These are phyloP conservation scores for Trichoderma semiorbis DNA, from an alignment of 2,329 filamentous ascomycete genomes.

Conservation along the genomic window DNA sequence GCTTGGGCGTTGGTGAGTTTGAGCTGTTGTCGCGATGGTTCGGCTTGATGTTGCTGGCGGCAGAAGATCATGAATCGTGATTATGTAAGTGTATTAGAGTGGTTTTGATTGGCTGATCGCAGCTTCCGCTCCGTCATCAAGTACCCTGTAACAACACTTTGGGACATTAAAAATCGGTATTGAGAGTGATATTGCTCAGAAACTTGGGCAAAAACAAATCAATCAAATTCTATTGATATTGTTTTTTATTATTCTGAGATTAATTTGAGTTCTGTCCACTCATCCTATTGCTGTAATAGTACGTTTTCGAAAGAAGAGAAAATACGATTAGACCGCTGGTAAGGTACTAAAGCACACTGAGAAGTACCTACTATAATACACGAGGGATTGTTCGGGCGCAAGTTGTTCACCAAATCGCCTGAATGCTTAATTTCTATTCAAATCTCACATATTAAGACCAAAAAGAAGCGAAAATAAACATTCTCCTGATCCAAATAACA, in stretches of 20 bases:
- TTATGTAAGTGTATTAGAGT: constrained; percentile 20
- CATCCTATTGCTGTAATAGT: too few relatives aligned
- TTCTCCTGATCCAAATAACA: not conserved
- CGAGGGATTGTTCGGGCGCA: too few relatives aligned
- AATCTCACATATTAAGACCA: too few relatives aligned
- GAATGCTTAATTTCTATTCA: too few relatives aligned
- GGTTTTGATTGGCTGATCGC: not conserved
- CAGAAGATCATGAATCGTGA: constrained; percentile 16
- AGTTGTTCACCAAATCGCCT: too few relatives aligned
- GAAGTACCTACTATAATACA: too few relatives aligned
- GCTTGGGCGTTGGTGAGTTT: constrained; percentile 8
- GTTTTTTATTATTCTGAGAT: not conserved
- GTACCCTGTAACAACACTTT: not conserved
- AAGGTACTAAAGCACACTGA: too few relatives aligned
- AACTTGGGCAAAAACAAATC: not conserved
- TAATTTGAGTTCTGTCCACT: not conserved
- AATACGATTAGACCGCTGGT: not conserved
- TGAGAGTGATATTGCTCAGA: not conserved
- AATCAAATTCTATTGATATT: not conserved
- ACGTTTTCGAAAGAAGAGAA: not conserved
- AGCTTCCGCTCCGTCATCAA: not conserved
- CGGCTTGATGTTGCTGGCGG: constrained; percentile 25
- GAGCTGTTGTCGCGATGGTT: constrained; percentile 23
- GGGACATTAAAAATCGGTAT: not conserved
- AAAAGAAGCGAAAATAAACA: too few relatives aligned